Conservation (phyloP, 768 basidiomycete genomes). For the Mycena filopes region DNA sequence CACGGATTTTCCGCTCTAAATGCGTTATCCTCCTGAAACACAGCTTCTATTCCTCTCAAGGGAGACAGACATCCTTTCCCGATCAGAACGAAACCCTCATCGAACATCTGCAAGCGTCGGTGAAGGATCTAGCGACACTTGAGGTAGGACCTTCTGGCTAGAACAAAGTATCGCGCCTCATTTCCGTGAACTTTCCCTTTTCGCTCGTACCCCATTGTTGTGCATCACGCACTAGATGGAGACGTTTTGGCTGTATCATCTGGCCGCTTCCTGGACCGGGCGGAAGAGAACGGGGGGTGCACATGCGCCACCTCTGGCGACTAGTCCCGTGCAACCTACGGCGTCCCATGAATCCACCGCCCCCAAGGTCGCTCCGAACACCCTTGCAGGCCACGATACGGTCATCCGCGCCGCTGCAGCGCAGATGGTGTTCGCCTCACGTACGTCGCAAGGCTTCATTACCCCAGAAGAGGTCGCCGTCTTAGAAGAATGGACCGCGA, state of each 20-base stretch:
- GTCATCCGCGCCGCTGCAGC: constrained; percentile 80
- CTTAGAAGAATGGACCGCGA: constrained; percentile 70
- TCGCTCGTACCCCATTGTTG: constrained; percentile 1
- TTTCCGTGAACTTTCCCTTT: constrained; percentile 11
- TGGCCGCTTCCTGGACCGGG: constrained; percentile 75
- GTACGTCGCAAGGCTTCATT: constrained; percentile 79
- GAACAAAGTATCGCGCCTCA: constrained; percentile 16
- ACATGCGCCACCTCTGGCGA: constrained; percentile 53
- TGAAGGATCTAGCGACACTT: constrained; percentile 68
- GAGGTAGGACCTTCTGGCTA: constrained; percentile 59
- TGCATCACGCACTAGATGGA: constrained; percentile 71
- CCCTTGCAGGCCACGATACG: constrained; percentile 40
- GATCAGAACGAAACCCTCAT: constrained; percentile 78
- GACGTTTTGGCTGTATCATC: constrained; percentile 83
- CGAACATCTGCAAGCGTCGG: constrained; percentile 58
- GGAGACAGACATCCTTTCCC: constrained; percentile 82
- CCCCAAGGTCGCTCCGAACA: constrained; percentile 23
- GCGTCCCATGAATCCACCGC: constrained; percentile 42
- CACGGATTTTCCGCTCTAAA: constrained; percentile 8
- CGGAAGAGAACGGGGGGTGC: constrained; percentile 39
- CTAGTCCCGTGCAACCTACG: constrained; percentile 54
- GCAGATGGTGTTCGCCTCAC: constrained; percentile 86
- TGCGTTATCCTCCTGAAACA: constrained; percentile 18
- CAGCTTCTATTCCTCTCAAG: constrained; percentile 91
- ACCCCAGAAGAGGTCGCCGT: constrained; percentile 70